Conservation (phyloP, 768 basidiomycete species). For the Lyophyllum shimeji region DNA sequence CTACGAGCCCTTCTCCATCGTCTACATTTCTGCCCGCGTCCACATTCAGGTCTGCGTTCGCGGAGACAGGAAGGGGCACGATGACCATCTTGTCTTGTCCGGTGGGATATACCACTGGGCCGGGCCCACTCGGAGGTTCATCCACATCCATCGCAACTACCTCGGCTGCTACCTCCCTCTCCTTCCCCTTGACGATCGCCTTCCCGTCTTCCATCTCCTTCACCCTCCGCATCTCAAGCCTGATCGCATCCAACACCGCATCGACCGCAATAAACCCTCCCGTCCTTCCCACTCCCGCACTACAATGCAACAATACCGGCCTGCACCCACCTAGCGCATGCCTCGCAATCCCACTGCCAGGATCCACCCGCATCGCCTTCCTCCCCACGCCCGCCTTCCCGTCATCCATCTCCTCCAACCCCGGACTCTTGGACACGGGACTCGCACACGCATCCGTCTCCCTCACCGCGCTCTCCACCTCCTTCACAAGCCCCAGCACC, state of each 20-base stretch:
- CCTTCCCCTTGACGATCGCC: not conserved
- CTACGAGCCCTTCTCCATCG: conserved; percentile 15
- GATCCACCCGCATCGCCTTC: conserved; percentile 45
- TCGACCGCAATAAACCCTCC: conserved; percentile 92
- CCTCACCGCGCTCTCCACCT: conserved; percentile 52
- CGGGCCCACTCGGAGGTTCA: not conserved
- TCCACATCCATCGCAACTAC: conserved; percentile 33
- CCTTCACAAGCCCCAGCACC: conserved; percentile 69
- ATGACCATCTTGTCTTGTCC: conserved; percentile 2
- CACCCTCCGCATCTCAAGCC: conserved; percentile 49
- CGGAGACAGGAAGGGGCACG: conserved; percentile 13
- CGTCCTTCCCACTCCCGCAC: conserved; percentile 93
- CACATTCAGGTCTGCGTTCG: not conserved
- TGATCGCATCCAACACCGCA: conserved; percentile 75
- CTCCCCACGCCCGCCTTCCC: not conserved
- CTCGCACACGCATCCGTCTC: conserved; percentile 28
- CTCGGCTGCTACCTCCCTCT: conserved; percentile 3
- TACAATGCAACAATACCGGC: conserved; percentile 84
- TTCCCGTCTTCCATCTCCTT: not conserved
- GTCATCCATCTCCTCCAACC: conserved; percentile 3
- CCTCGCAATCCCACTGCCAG: conserved; percentile 52
- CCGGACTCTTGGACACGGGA: conserved; percentile 1
- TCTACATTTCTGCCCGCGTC: not conserved
- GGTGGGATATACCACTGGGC: not conserved
- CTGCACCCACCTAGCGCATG: conserved; percentile 44